phyloP scores from a whole-genome alignment of 805 yeast genomes.

The Starmera dryadoides region DNA sequence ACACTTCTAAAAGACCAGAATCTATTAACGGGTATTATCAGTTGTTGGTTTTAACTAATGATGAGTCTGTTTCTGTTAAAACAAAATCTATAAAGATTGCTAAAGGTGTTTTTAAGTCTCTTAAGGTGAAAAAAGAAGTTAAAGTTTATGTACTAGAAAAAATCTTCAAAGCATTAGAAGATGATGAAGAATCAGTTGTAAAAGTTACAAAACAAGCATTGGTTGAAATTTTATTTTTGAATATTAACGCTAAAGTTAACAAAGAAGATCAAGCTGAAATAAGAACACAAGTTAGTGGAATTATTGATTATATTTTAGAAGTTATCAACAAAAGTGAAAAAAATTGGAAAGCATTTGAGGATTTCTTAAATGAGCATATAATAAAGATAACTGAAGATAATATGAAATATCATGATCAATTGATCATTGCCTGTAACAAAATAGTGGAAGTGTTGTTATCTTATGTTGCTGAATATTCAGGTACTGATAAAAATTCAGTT shows the following conservation, averaged over 20 bases:
- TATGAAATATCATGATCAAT: constrained; percentile 5
- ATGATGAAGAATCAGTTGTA: constrained; percentile 55
- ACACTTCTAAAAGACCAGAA: constrained; percentile 35
- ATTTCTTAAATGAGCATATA: constrained; percentile 38
- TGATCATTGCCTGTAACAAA: constrained; percentile 16
- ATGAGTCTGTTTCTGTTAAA: constrained; percentile 59
- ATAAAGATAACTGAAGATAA: constrained; percentile 23
- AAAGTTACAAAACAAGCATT: constrained; percentile 34
- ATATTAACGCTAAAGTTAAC: constrained; percentile 4
- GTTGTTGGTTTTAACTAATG: constrained; percentile 30
- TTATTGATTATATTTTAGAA: constrained; percentile 29
- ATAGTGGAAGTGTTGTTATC: constrained; percentile 32
- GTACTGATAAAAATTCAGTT: constrained; percentile 13
- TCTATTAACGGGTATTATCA: constrained; percentile 41
- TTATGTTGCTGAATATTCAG: constrained; percentile 27
- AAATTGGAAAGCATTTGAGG: constrained; percentile 37
- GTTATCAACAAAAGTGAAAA: constrained; percentile 30
- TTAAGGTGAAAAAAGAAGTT: constrained; percentile 20
- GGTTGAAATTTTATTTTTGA: constrained; percentile 29
- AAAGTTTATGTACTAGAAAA: constrained; percentile 40
- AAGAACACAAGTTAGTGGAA: constrained; percentile 2
- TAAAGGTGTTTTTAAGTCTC: constrained; percentile 35
- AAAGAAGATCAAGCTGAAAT: constrained; percentile 6
- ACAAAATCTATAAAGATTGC: constrained; percentile 51
- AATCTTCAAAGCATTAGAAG: constrained; percentile 51